Percentiles rank a stretch among this genome's conserved stretches.
These are phyloP conservation scores for Fraxinus anomala DNA, from an alignment of 257 asterid genomes.

Conservation along the genomic window DNA sequence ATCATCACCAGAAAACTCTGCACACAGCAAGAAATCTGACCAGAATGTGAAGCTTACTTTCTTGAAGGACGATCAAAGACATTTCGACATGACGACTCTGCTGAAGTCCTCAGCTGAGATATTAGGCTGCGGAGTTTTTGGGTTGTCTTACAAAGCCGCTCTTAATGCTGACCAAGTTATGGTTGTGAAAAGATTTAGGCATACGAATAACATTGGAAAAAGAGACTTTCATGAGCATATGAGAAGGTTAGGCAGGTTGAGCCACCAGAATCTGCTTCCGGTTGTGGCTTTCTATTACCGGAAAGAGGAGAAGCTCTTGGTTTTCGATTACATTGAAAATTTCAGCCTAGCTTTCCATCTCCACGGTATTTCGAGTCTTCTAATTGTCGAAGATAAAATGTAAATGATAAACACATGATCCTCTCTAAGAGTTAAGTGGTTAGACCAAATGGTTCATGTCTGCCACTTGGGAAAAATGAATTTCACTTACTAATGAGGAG, in stretches of 20 bases:
- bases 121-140: slow-evolving; percentile 77
- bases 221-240: slow-evolving; percentile 86
- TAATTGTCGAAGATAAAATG: too few species aligned
- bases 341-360: slow-evolving; percentile 78
- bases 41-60: slow-evolving; percentile 59
- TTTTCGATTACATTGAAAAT: slow-evolving; percentile 53
- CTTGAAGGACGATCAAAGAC: slow-evolving; percentile 48
- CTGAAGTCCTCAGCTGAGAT: slow-evolving; percentile 95
- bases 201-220: slow-evolving; percentile 71
- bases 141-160: slow-evolving; percentile 74
- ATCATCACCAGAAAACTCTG: slow-evolving; percentile 27
- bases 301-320: slow-evolving; percentile 90
- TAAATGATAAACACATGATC: too few species aligned
- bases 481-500: too few species aligned
- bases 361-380: slow-evolving; percentile 51
- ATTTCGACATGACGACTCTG: slow-evolving; percentile 77
- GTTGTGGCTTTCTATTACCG: slow-evolving; percentile 71
- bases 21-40: slow-evolving; percentile 38
- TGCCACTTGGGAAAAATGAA: too few species aligned
- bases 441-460: too few species aligned
- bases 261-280: slow-evolving; percentile 68
- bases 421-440: too few species aligned
- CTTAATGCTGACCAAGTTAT: slow-evolving; percentile 41
- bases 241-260: slow-evolving; percentile 79
- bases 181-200: slow-evolving; percentile 84